Evolutionary conservation across 75 land plant species (phyloP).

Genomic region (Chamaecyparis obtusa): DNA sequence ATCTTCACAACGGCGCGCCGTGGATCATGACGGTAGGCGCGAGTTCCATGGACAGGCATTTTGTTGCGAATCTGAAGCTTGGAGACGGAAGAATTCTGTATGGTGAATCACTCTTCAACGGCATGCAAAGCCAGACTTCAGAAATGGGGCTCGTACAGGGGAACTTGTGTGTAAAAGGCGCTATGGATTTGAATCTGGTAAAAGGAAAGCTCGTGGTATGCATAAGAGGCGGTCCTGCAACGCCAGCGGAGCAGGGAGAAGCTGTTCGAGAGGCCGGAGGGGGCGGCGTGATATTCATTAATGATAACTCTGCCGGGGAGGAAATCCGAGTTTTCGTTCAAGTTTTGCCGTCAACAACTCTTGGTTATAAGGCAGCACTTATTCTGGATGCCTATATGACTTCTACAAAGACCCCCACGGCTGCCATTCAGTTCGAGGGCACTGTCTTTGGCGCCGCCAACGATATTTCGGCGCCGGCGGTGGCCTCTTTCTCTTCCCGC

Average conservation of each 20-base stretch:
- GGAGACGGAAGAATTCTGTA: background rate
- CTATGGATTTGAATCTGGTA: background rate
- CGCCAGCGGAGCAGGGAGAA: no score
- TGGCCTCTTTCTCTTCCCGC: conserved; percentile 30
- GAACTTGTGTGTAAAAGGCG: background rate
- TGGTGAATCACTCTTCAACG: background rate
- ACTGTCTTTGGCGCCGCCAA: background rate
- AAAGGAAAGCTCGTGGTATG: background rate
- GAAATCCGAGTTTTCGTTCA: background rate
- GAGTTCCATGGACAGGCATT: background rate
- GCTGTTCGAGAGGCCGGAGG: no score
- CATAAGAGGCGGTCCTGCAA: background rate
- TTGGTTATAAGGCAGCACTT: background rate
- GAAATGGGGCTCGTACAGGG: background rate
- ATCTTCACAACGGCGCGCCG: background rate
- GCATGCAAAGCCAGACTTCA: background rate
- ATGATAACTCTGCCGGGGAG: background rate
- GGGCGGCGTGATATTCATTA: no score
- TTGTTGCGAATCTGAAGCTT: background rate
- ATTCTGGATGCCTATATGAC: background rate
- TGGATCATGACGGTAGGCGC: background rate
- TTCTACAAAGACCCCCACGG: background rate
- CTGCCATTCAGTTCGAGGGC: background rate
- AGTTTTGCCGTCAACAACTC: background rate
- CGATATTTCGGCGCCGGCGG: conserved; percentile 11